Conservation (phyloP, 352 stramenopile species). For the Aphanomyces euteiches region DNA sequence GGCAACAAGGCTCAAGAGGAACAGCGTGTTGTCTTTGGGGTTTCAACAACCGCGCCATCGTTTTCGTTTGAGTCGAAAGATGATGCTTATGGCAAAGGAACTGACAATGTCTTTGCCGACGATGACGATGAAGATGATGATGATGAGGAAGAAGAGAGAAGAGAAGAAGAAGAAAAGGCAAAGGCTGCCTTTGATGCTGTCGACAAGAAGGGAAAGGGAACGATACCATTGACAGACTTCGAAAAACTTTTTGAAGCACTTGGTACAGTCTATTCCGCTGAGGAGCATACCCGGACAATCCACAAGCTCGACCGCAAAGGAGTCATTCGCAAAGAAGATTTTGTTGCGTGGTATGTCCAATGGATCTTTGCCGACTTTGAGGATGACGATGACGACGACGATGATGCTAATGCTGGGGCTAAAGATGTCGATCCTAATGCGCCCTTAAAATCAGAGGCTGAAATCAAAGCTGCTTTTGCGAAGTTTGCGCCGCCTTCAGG, state of each 20-base stretch:
- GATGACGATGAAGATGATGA: conserved; percentile 34
- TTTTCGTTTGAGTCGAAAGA: conserved; percentile 10
- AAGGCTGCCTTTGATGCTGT: conserved; percentile 32
- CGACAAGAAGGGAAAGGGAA: conserved; percentile 22
- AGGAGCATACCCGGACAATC: conserved; percentile 31
- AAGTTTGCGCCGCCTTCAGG: conserved; percentile 36
- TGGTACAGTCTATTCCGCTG: conserved; percentile 34
- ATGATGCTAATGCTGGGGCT: neutral
- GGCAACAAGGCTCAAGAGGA: neutral
- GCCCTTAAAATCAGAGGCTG: conserved; percentile 4
- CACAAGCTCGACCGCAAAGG: conserved; percentile 29
- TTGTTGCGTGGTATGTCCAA: conserved; percentile 35
- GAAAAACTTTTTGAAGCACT: conserved; percentile 32
- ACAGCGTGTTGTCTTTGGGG: neutral
- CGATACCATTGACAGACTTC: conserved; percentile 30
- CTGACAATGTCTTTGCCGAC: conserved; percentile 33
- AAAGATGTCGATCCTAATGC: neutral
- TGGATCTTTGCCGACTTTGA: conserved; percentile 40
- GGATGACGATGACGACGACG: conserved; percentile 30
- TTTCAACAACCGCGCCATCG: neutral
- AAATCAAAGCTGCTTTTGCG: neutral
- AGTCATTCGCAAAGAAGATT: conserved; percentile 30
- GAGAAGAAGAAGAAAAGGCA: conserved; percentile 34
- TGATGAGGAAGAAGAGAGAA: conserved; percentile 29
- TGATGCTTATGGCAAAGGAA: conserved; percentile 18